These are phyloP conservation scores for Xylaria nigripes DNA, from an alignment of 495 filamentous ascomycete genomes.

Conservation along the genomic window DNA sequence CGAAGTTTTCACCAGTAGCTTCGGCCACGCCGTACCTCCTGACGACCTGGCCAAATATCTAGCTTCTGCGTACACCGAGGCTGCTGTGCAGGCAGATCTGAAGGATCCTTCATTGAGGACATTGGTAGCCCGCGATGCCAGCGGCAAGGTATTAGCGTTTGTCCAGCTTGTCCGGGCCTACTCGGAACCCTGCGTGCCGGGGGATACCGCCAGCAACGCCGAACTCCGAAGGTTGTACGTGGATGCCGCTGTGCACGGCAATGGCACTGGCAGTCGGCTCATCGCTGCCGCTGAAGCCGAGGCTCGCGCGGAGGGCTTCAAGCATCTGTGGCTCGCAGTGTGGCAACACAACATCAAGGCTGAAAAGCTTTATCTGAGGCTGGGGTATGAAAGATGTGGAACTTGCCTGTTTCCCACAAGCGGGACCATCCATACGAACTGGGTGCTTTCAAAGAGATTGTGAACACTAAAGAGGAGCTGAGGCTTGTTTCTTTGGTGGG, in stretches of 20 bases:
- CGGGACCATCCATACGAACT: conserved; percentile 26
- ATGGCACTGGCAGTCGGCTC: conserved; percentile 28
- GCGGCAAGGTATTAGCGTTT: conserved; percentile 26
- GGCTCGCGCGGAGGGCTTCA: conserved; percentile 29
- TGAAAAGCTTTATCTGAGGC: conserved; percentile 26
- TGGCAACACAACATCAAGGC: conserved; percentile 34
- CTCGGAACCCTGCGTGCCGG: conserved; percentile 25
- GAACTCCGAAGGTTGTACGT: conserved; percentile 38
- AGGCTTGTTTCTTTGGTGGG: background rate
- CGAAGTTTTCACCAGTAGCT: conserved; percentile 27
- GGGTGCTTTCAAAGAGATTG: conserved; percentile 14
- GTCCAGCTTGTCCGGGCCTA: conserved; percentile 26
- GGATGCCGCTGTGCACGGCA: conserved; percentile 22
- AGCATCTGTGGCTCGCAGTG: conserved; percentile 35
- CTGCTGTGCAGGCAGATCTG: conserved; percentile 22
- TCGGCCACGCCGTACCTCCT: conserved; percentile 28
- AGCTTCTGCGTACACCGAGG: conserved; percentile 17
- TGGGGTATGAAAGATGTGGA: conserved; percentile 29
- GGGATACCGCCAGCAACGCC: conserved; percentile 16
- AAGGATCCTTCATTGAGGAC: conserved; percentile 24
- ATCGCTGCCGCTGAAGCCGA: conserved; percentile 21
- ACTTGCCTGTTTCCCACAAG: conserved; percentile 28
- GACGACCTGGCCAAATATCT: conserved; percentile 30
- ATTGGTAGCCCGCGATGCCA: conserved; percentile 14
- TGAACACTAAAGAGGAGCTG: background rate